These are phyloP conservation scores for Lachnellula subtilissima DNA, from an alignment of 2,329 filamentous ascomycete genomes.

Conservation along the genomic window DNA sequence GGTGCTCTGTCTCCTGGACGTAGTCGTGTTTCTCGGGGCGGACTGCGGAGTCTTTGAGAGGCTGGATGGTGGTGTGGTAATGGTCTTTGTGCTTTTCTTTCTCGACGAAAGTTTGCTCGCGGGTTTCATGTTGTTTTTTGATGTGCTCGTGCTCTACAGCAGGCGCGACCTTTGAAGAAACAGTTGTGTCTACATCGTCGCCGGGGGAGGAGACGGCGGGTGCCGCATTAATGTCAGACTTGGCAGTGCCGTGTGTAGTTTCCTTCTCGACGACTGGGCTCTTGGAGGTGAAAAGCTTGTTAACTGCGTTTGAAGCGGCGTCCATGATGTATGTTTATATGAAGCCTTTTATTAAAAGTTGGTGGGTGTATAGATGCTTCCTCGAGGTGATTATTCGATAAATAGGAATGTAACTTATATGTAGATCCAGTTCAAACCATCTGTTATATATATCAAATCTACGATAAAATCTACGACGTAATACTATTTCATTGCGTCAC, in stretches of 20 bases:
- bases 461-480: no score
- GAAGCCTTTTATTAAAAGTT: no score
- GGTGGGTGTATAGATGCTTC: no score
- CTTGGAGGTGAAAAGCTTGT: constrained; percentile 12
- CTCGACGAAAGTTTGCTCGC: constrained; percentile 55
- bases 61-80: constrained; percentile 64
- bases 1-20: constrained; percentile 51
- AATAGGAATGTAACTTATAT: no score
- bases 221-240: background rate
- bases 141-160: constrained; percentile 20
- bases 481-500: no score
- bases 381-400: no score
- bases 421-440: no score
- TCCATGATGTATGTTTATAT: constrained; percentile 6
- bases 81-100: constrained; percentile 66
- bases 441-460: no score
- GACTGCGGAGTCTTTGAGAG: constrained; percentile 49
- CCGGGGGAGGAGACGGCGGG: background rate
- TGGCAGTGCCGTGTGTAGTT: background rate
- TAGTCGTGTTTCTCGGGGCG: constrained; percentile 56
- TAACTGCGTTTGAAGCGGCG: constrained; percentile 15
- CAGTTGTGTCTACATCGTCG: constrained; percentile 11
- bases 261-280: background rate
- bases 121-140: constrained; percentile 47
- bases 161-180: constrained; percentile 11